Percentiles rank a stretch among this genome's conserved stretches.
phyloP scores from a whole-genome alignment of 495 filamentous ascomycete genomes.

The Alectoria sarmentosa region DNA sequence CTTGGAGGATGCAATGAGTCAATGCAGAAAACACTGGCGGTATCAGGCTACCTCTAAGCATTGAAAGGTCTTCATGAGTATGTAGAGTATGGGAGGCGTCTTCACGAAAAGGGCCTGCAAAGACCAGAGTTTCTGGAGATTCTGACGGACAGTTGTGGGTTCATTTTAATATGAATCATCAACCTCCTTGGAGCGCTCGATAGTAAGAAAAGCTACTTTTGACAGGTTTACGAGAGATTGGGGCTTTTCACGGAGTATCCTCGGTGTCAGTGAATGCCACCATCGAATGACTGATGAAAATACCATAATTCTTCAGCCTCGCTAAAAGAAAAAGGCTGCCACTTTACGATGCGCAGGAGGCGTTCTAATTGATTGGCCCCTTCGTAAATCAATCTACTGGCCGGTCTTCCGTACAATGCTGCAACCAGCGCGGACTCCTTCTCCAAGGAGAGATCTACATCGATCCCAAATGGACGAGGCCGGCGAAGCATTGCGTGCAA shows the following conservation, averaged over 20 bases:
- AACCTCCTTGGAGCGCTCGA: neutral
- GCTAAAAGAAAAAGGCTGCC: too few relatives aligned
- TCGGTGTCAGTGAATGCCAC: neutral
- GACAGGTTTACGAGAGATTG: neutral
- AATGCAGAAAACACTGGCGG: neutral
- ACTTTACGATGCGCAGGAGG: too few relatives aligned
- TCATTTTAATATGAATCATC: neutral
- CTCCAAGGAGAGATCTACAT: too few relatives aligned
- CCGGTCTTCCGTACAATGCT: neutral
- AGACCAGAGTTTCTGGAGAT: neutral
- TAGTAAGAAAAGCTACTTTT: neutral
- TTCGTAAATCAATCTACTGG: neutral
- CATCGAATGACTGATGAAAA: neutral
- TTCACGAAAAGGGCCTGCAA: neutral
- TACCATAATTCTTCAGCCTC: neutral
- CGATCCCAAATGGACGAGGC: neutral
- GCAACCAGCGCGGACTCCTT: neutral
- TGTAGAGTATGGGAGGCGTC: neutral
- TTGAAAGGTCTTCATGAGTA: neutral
- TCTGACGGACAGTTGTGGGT: neutral
- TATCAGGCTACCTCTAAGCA: neutral
- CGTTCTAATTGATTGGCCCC: neutral
- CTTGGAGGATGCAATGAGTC: neutral
- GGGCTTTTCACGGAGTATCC: neutral
- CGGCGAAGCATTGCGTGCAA: neutral